These are phyloP conservation scores for Candida verbasci DNA, from an alignment of 805 yeast species.

Conservation along the genomic window DNA sequence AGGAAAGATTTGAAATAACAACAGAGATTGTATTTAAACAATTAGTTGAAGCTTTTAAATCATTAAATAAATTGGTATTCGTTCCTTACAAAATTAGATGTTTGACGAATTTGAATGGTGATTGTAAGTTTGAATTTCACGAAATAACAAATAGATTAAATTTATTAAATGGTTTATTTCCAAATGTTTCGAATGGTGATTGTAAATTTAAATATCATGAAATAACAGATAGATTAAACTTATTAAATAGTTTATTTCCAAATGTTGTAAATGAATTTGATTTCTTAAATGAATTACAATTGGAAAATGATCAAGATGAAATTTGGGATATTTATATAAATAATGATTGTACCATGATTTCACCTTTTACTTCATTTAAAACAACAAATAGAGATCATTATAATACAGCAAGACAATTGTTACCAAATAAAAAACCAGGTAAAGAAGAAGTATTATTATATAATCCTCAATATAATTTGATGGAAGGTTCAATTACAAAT, in stretches of 20 bases:
- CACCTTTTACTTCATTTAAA: constrained; percentile 84
- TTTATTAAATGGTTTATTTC: constrained; percentile 25
- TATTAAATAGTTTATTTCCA: constrained; percentile 25
- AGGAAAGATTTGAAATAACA: constrained; percentile 36
- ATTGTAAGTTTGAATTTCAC: constrained; percentile 28
- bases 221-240: constrained; percentile 17
- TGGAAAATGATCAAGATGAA: constrained; percentile 8
- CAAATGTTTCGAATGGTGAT: constrained; percentile 16
- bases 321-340: constrained; percentile 65
- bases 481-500: constrained; percentile 83
- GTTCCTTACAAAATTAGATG: constrained; percentile 31
- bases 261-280: not conserved
- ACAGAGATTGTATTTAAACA: constrained; percentile 35
- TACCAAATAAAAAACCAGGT: constrained; percentile 32
- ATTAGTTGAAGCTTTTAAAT: constrained; percentile 22
- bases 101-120: constrained; percentile 25
- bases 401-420: constrained; percentile 53
- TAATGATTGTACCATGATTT: constrained; percentile 43
- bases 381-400: constrained; percentile 72
- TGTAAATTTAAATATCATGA: constrained; percentile 30
- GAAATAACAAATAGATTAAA: constrained; percentile 20
- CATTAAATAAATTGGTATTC: constrained; percentile 17
- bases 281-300: constrained; percentile 1
- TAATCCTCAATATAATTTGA: constrained; percentile 53
- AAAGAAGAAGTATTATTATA: constrained; percentile 66